A percentile compares a stretch with the other conserved stretches of the same genome.
Evolutionary conservation across 202 grass and related monocot genomes (phyloP).

Genomic region (Zoysia matrella): DNA sequence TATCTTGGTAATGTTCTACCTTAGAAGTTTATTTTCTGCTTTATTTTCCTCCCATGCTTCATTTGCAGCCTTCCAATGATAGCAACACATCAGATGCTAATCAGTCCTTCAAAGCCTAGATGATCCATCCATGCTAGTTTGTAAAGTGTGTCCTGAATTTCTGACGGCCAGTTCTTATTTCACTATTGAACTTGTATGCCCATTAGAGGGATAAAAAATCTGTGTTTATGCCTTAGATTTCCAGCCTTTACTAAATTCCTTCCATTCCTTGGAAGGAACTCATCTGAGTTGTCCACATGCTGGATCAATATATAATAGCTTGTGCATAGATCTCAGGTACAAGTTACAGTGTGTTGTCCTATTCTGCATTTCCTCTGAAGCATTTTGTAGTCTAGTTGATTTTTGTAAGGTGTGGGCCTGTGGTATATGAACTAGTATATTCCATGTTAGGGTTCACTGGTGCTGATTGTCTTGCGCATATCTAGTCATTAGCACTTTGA

Average conservation of each 20-base stretch:
- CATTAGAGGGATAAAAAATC: neutral
- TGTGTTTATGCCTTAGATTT: neutral
- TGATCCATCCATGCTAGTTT: neutral
- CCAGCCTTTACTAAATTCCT: neutral
- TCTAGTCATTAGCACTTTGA: neutral
- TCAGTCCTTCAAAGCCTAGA: neutral
- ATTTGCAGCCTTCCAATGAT: neutral
- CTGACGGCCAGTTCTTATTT: conserved; percentile 2
- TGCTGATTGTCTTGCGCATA: neutral
- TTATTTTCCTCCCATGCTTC: neutral
- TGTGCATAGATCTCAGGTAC: conserved; percentile 33
- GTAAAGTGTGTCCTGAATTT: neutral
- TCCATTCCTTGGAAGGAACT: conserved; percentile 15
- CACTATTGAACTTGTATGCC: neutral
- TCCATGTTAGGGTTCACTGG: too few relatives aligned
- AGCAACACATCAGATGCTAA: neutral
- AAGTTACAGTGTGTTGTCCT: neutral
- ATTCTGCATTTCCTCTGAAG: neutral
- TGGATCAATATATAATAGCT: neutral
- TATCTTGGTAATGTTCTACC: conserved; percentile 82
- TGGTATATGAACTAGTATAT: neutral
- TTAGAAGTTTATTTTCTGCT: neutral
- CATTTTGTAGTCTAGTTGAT: neutral
- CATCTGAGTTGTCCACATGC: conserved; percentile 24
- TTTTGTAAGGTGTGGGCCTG: neutral